Conservation (phyloP, 768 basidiomycete genomes). For the Leccinellum rugosiceps region DNA sequence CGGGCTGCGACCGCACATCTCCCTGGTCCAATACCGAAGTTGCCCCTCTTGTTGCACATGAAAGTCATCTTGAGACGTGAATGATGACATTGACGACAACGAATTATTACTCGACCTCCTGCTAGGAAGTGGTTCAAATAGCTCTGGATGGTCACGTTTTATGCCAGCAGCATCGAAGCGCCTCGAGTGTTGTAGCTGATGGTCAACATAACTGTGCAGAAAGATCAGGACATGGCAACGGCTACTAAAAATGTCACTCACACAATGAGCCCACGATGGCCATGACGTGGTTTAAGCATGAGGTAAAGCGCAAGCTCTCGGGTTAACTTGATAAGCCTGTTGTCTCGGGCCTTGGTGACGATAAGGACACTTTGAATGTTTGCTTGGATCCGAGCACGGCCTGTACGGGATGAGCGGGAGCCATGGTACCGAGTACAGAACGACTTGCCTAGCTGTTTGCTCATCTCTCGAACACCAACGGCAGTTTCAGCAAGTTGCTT, state of each 20-base stretch:
- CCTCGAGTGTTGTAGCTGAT: slow-evolving; percentile 82
- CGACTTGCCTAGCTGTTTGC: slow-evolving; percentile 87
- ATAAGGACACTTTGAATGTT: slow-evolving; percentile 93
- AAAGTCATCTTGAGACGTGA: slow-evolving; percentile 39
- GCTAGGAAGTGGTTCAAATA: slow-evolving; percentile 77
- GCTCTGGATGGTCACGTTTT: slow-evolving; percentile 77
- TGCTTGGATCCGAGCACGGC: slow-evolving; percentile 86
- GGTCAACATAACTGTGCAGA: slow-evolving; percentile 80
- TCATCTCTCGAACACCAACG: slow-evolving; percentile 96
- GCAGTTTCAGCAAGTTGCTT: slow-evolving; percentile 95
- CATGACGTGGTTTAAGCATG: slow-evolving; percentile 79
- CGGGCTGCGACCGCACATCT: slow-evolving; percentile 89
- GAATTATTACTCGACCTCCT: slow-evolving; percentile 68
- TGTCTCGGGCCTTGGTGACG: slow-evolving; percentile 97
- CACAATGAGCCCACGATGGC: slow-evolving; percentile 82
- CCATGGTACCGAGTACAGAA: slow-evolving; percentile 1
- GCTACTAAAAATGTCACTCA: slow-evolving; percentile 36
- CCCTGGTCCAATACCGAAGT: slow-evolving; percentile 94
- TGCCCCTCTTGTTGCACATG: slow-evolving; percentile 71
- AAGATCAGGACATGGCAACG: slow-evolving; percentile 13
- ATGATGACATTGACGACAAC: slow-evolving; percentile 51
- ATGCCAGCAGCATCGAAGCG: slow-evolving; percentile 95
- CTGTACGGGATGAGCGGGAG: slow-evolving; percentile 40
- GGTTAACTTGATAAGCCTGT: slow-evolving; percentile 91
- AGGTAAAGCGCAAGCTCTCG: slow-evolving; percentile 92